These are phyloP conservation scores for Saccharomycopsis schoenii DNA, from an alignment of 805 yeast species.

Conservation along the genomic window DNA sequence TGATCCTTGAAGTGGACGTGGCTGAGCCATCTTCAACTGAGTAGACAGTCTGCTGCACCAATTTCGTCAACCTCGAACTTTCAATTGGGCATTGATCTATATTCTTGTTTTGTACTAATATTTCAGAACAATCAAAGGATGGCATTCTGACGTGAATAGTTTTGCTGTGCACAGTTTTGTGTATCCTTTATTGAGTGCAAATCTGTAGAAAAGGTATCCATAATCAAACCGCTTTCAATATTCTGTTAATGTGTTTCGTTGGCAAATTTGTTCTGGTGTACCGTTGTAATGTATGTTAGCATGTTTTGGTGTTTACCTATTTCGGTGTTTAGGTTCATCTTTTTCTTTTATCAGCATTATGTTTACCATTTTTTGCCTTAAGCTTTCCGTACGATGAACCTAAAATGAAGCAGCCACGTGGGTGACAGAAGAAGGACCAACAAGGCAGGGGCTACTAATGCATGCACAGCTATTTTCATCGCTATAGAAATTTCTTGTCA, in stretches of 20 bases:
- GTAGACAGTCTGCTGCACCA: conserved; percentile 18
- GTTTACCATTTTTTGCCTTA: background rate
- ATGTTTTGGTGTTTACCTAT: background rate
- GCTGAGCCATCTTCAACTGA: conserved; percentile 8
- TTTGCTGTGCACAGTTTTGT: background rate
- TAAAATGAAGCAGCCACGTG: background rate
- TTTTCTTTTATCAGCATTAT: too few species aligned
- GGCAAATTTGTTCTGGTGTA: background rate
- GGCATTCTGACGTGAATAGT: background rate
- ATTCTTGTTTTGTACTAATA: conserved; percentile 19
- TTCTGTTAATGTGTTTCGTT: background rate
- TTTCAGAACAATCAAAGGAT: too few species aligned
- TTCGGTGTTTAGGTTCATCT: background rate
- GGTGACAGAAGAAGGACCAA: background rate
- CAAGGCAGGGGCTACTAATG: background rate
- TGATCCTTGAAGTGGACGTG: conserved; percentile 15
- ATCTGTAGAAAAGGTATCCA: background rate
- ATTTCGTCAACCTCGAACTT: conserved; percentile 17
- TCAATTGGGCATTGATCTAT: conserved; percentile 21
- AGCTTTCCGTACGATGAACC: background rate
- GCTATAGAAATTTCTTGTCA: background rate
- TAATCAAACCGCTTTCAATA: too few species aligned
- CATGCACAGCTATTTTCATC: background rate
- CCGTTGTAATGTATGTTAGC: background rate
- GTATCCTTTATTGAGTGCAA: background rate